Evolutionary conservation across 192 early-diverging fungal genomes (phyloP).

Genomic region (Podila epicladia): DNA sequence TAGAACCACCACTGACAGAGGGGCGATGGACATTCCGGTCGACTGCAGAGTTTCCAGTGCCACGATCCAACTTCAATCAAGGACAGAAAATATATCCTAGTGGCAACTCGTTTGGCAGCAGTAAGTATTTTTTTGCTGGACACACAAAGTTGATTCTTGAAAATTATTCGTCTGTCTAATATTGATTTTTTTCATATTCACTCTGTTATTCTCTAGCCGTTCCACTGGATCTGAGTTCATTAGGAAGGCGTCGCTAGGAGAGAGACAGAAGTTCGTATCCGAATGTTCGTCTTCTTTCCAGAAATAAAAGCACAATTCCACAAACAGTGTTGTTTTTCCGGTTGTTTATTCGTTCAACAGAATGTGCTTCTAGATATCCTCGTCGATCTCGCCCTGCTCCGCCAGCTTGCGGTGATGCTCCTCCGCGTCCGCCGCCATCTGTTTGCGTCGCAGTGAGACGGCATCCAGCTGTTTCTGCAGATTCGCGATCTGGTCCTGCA

Average conservation of each 20-base stretch:
- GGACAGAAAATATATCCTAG: slow-evolving; percentile 48
- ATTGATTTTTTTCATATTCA: background rate
- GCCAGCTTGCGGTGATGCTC: slow-evolving; percentile 31
- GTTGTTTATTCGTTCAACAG: too few relatives aligned
- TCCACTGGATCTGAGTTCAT: slow-evolving; percentile 45
- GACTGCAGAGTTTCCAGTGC: slow-evolving; percentile 50
- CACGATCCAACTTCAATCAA: slow-evolving; percentile 21
- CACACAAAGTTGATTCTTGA: too few relatives aligned
- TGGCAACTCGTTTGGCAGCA: slow-evolving; percentile 46
- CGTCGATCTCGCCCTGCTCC: slow-evolving; percentile 8
- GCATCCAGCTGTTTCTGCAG: slow-evolving; percentile 41
- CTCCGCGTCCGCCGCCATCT: slow-evolving; percentile 40
- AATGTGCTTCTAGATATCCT: background rate
- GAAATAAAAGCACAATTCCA: background rate
- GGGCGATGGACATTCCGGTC: slow-evolving; percentile 54
- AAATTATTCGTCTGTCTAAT: background rate
- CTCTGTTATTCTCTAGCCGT: slow-evolving; percentile 8
- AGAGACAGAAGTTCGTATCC: background rate
- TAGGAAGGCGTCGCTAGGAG: slow-evolving; percentile 21
- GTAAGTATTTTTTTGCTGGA: slow-evolving; percentile 14
- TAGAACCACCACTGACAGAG: slow-evolving; percentile 53
- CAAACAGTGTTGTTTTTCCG: too few relatives aligned
- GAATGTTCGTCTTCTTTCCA: slow-evolving; percentile 28
- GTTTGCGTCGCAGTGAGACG: slow-evolving; percentile 35
- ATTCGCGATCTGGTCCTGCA: slow-evolving; percentile 43